Evolutionary conservation across 2,329 filamentous ascomycete genomes (phyloP).

Genomic region (Fusarium pseudoanthophilum): DNA sequence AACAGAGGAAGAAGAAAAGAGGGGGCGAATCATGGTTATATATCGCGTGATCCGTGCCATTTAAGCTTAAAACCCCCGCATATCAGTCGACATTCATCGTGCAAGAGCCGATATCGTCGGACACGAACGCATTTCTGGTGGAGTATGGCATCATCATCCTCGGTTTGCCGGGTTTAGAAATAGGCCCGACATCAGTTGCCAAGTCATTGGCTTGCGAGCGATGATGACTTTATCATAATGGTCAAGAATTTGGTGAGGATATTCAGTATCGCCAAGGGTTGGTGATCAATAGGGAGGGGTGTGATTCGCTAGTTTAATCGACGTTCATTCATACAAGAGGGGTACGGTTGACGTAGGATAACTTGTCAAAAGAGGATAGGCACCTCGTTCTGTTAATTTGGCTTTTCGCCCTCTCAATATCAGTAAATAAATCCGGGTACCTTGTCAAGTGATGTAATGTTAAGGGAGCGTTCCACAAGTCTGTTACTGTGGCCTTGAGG

Average conservation of each 20-base stretch:
- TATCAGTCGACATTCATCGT: neutral
- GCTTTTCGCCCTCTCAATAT: no score
- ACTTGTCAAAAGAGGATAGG: no score
- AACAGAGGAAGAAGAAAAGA: accelerated
- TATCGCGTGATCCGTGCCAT: neutral
- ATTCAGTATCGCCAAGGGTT: neutral
- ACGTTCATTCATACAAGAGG: neutral
- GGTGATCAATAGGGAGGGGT: accelerated
- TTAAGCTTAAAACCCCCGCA: neutral
- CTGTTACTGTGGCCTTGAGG: no score
- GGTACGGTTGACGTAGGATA: no score
- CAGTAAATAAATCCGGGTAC: no score
- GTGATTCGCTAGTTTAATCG: constrained; percentile 1
- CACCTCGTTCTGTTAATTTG: no score
- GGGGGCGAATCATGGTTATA: neutral
- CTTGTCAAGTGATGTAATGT: no score
- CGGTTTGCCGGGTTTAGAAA: neutral
- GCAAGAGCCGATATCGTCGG: neutral
- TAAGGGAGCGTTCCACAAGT: no score
- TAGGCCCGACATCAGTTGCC: neutral
- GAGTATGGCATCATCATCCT: constrained; percentile 17
- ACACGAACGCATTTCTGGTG: neutral
- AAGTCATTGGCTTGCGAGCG: neutral
- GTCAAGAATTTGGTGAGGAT: neutral
- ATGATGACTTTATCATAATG: neutral